A percentile compares a stretch with the other conserved stretches of the same genome.
phyloP scores from a whole-genome alignment of 1,284 basidiomycete species.

The Moesziomyces parantarcticus region DNA sequence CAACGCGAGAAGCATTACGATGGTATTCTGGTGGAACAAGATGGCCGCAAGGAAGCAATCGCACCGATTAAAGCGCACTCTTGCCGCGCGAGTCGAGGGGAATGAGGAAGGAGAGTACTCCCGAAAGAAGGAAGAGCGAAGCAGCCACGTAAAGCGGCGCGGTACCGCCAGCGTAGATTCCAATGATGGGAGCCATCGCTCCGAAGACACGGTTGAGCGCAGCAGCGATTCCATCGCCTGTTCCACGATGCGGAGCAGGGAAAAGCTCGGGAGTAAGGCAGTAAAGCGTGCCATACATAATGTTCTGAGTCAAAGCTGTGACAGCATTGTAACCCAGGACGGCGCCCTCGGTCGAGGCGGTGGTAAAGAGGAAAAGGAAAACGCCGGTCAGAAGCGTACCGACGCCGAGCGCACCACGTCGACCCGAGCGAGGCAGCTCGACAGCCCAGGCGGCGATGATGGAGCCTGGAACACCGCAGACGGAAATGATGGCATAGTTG shows the following conservation, averaged over 20 bases:
- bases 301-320: constrained; percentile 55
- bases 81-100: constrained; percentile 54
- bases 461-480: constrained; percentile 65
- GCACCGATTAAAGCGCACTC: constrained; percentile 30
- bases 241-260: constrained; percentile 65
- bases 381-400: constrained; percentile 64
- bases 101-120: constrained; percentile 57
- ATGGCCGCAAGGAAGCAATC: no score
- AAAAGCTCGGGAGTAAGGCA: constrained; percentile 64
- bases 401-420: constrained; percentile 64
- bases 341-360: constrained; percentile 45
- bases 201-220: constrained; percentile 63
- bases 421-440: constrained; percentile 62
- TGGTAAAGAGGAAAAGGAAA: constrained; percentile 66
- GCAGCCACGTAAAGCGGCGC: constrained; percentile 59
- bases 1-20: constrained; percentile 8
- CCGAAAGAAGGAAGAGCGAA: constrained; percentile 58
- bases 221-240: constrained; percentile 63
- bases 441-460: constrained; percentile 65
- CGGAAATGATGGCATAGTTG: constrained; percentile 65
- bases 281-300: constrained; percentile 59
- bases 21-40: constrained; percentile 5
- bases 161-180: constrained; percentile 51
- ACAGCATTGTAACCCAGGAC: constrained; percentile 63
- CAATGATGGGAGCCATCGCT: constrained; percentile 63